Percentiles rank a stretch among this genome's conserved stretches.
These are phyloP conservation scores for Pestalotiopsis sp. DNA, from an alignment of 2,329 filamentous ascomycete species.

Conservation along the genomic window DNA sequence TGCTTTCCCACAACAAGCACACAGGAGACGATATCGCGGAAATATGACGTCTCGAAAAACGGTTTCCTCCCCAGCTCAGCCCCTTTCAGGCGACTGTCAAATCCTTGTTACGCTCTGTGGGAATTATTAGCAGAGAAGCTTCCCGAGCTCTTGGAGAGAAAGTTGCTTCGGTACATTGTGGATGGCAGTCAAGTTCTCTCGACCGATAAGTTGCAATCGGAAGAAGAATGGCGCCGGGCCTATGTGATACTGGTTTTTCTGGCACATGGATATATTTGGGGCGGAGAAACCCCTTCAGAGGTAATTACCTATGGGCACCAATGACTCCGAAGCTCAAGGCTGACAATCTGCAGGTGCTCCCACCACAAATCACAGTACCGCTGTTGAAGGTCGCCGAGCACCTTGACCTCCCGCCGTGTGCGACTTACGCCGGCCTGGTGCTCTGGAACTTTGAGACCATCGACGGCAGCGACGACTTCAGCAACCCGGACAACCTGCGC, in stretches of 20 bases:
- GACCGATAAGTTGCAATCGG: constrained; percentile 61
- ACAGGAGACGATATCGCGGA: constrained; percentile 25
- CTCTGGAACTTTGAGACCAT: constrained; percentile 84
- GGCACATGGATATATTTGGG: constrained; percentile 88
- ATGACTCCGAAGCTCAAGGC: not conserved
- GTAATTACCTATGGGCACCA: constrained; percentile 40
- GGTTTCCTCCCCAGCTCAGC: constrained; percentile 76
- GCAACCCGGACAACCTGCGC: constrained; percentile 68
- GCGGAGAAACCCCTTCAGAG: constrained; percentile 73
- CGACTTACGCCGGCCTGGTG: constrained; percentile 86
- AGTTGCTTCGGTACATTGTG: constrained; percentile 64
- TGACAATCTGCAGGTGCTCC: constrained; percentile 54
- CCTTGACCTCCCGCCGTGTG: constrained; percentile 81
- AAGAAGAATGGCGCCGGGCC: constrained; percentile 79
- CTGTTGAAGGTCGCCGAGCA: constrained; percentile 72
- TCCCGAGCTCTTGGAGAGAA: constrained; percentile 66
- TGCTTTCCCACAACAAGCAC: not conserved
- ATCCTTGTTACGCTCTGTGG: constrained; percentile 80
- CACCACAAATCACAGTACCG: constrained; percentile 76
- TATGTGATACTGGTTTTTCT: constrained; percentile 80
- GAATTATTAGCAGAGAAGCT: constrained; percentile 71
- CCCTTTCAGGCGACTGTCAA: constrained; percentile 67
- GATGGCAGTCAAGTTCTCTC: constrained; percentile 71
- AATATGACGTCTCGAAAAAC: constrained; percentile 50
- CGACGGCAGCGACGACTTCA: constrained; percentile 53